Conservation (phyloP, 2,329 filamentous ascomycete species). For the Paecilomyces sp. region DNA sequence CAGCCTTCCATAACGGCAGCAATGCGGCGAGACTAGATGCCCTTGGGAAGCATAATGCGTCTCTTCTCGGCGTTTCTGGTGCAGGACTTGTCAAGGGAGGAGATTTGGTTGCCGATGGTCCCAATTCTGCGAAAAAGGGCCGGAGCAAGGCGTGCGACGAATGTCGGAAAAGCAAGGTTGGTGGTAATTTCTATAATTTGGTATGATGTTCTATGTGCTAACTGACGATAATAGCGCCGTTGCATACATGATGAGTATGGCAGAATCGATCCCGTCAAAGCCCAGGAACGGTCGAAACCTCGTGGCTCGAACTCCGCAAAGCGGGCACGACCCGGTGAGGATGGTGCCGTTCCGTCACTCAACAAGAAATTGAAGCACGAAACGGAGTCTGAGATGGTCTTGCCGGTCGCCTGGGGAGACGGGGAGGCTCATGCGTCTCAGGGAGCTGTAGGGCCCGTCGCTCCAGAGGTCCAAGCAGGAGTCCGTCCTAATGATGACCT, state of each 20-base stretch:
- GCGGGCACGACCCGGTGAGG: slow-evolving; percentile 42
- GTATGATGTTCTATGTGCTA: slow-evolving; percentile 11
- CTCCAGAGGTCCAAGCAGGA: background rate
- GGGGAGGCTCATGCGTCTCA: slow-evolving; percentile 9
- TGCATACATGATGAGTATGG: slow-evolving; percentile 61
- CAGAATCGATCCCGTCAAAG: slow-evolving; percentile 57
- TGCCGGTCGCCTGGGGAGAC: slow-evolving; percentile 7
- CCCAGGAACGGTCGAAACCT: slow-evolving; percentile 54
- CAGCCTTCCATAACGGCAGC: slow-evolving; percentile 21
- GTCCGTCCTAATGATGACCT: background rate
- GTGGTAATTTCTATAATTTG: slow-evolving; percentile 13
- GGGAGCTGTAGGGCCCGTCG: slow-evolving; percentile 3
- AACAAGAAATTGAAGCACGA: slow-evolving; percentile 30
- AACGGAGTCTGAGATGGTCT: slow-evolving; percentile 19
- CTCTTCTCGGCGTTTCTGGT: slow-evolving; percentile 19
- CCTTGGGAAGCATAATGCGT: slow-evolving; percentile 16
- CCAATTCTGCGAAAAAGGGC: slow-evolving; percentile 46
- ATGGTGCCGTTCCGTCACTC: slow-evolving; percentile 15
- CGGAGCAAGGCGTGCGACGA: slow-evolving; percentile 59
- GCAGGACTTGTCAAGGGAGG: slow-evolving; percentile 15
- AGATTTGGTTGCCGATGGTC: slow-evolving; percentile 26
- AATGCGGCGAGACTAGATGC: slow-evolving; percentile 18
- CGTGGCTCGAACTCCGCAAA: slow-evolving; percentile 51
- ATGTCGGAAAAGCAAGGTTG: slow-evolving; percentile 61
- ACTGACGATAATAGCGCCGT: slow-evolving; percentile 44